Base-by-base conservation (phyloP, 192 early-diverging fungal species). In the Cladochytrium replicatum region DNA sequence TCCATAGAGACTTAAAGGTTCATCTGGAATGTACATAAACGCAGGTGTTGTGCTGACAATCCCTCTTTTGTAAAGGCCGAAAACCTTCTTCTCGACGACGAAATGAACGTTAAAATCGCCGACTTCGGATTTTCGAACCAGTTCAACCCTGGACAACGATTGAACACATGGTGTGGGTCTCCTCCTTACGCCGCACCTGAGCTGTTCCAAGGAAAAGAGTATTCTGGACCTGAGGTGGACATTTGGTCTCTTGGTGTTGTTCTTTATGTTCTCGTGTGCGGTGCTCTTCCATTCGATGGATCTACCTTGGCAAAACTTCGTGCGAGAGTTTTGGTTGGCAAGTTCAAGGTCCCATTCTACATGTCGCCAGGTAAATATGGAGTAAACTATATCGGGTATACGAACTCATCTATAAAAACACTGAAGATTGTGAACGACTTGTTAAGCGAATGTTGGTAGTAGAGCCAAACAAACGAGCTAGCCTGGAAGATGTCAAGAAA, bases 191-290 rank as follows among this genome's bases (percentile, higher is more conserved):
- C 74, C 44, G 74, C 74, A 3, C 74, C 74, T 13, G 74, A 76
- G 41, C 46, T 76, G 44, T 73, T 76, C 41, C 70, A 87, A 45
- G 91, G 87, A 22, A 83, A 86, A 46, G 87, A 82, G 37, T 97
- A 97, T 56, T 65, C 69, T 47, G 94, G 94, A 2, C 90, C 94
- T 3, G 94, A 97, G 50, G 81, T 97, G 27, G 94, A 97, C 50
- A 83, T 87, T 24, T 97, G 94, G 94, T 93, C 88, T 31, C 64
- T 95, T 24, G 94, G 94, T 6, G 85, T 97, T 2, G 69, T 89
- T 6, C 61, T 97, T 17, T 97, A 90, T 57, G 84, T 89, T 30
- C 79, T 95, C 65, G 80, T 87, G 6, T 67, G 80, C 59, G 55
- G 85, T 49, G 44, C 78, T 46, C 58, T 84, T 60, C 68, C 88